phyloP scores from a whole-genome alignment of 352 stramenopile species.

The Pythium myriotylum region DNA sequence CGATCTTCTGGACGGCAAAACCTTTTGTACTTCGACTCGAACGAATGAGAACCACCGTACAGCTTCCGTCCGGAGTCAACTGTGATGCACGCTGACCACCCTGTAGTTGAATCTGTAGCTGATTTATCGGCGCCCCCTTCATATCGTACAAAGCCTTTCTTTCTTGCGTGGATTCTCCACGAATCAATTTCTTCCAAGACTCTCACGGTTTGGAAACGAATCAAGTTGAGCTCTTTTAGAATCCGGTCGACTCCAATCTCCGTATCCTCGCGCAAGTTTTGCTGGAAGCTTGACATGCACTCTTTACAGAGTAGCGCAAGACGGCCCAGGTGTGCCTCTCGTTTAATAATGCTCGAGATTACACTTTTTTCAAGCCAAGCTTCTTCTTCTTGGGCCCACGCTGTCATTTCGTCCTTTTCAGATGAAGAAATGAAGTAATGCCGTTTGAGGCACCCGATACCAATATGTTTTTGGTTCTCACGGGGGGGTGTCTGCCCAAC shows the following conservation, averaged over 20 bases:
- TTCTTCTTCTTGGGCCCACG: conserved; percentile 66
- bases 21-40: conserved; percentile 71
- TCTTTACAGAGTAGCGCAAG: conserved; percentile 40
- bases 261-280: conserved; percentile 56
- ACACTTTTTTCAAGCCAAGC: conserved; percentile 68
- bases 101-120: conserved; percentile 31
- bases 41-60: conserved; percentile 72
- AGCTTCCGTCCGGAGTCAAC: conserved; percentile 63
- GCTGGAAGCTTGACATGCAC: conserved; percentile 70
- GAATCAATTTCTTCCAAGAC: conserved; percentile 66
- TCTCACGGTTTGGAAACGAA: conserved; percentile 71
- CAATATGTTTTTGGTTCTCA: conserved; percentile 23
- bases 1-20: conserved; percentile 68
- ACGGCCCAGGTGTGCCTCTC: conserved; percentile 57
- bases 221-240: conserved; percentile 47
- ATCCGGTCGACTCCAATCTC: conserved; percentile 39
- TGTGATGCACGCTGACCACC: conserved; percentile 75
- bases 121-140: conserved; percentile 27
- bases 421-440: conserved; percentile 76
- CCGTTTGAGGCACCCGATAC: conserved; percentile 62
- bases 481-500: conserved; percentile 9
- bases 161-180: conserved; percentile 58
- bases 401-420: conserved; percentile 60
- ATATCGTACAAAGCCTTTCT: conserved; percentile 50
- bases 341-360: conserved; percentile 53